Base-by-base conservation (phyloP, 768 basidiomycete genomes). In the Calocybe cyanea region DNA sequence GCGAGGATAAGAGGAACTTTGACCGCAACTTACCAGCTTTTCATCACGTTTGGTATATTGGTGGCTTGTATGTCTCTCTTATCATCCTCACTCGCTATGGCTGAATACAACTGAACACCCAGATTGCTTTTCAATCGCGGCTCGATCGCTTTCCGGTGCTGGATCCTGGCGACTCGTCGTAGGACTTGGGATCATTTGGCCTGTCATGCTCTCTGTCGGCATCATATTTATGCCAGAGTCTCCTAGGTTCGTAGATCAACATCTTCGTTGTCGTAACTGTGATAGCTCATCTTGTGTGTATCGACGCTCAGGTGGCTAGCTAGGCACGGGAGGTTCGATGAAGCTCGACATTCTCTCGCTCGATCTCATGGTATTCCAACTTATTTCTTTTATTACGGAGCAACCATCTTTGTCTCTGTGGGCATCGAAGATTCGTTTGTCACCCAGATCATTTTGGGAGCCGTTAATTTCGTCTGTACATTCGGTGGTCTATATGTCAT, bases 371-470 rank as follows among this genome's bases (percentile, higher is more conserved):
- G 80, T 55, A 63, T 81, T 43, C 62, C 80, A 3, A 83, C 83
- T 61, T 83, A 81, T 58, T 83, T 83, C 65, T 82, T 81, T 66
- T 84, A 84, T 58, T 77, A 76, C 34, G 76, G 75, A 25, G 82
- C 85, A 1, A 83, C 83, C 0, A 66, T 85, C 44, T 86, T 88
- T 67, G 55, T 69, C 42, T 72, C 78, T 7, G 85, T 88, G 18
- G 86, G 86, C 19, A 75, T 87, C 51, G 39, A 60, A 7, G 83
- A 88, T 60, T 77, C 79, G 18, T 87, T 76, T 56, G 66, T 86
- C 38, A 81, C 80, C 1, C 87, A 90, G 53, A 83, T 87, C 52
- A 87, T 90, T 53, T 68, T 88, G 33, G 85, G 86, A 31, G 76
- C 75, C 3, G 83, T 87, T 59, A 86, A 87, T 63, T 85, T 87